phyloP scores from a whole-genome alignment of 208 protist genomes.

The Acanthamoeba sp. region DNA sequence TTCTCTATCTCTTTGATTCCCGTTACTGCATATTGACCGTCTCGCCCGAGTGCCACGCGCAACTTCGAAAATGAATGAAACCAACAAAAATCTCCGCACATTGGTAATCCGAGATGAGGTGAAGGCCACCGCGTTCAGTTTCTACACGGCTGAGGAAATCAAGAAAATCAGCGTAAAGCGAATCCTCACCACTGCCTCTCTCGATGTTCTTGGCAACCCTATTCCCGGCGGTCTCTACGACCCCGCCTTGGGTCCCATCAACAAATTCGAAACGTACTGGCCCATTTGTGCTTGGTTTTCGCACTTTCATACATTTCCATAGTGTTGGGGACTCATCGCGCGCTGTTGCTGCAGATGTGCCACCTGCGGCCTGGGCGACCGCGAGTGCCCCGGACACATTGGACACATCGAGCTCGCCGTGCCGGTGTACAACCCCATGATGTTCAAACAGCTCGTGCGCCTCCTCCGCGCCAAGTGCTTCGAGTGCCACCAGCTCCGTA shows the following conservation, averaged over 20 bases:
- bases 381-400: slow-evolving; percentile 93
- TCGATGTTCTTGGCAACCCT: slow-evolving; percentile 89
- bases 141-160: slow-evolving; percentile 89
- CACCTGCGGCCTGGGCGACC: slow-evolving; percentile 89
- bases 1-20: background rate
- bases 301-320: background rate
- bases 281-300: background rate
- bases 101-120: slow-evolving; percentile 81
- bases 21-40: no score
- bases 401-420: slow-evolving; percentile 94
- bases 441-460: slow-evolving; percentile 87
- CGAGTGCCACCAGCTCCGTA: slow-evolving; percentile 89
- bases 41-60: background rate
- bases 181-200: slow-evolving; percentile 86
- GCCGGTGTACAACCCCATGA: slow-evolving; percentile 93
- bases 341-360: slow-evolving; percentile 82
- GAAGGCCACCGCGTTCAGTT: slow-evolving; percentile 85
- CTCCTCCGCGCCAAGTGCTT: slow-evolving; percentile 91
- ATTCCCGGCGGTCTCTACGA: slow-evolving; percentile 92
- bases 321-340: background rate
- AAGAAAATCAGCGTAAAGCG: slow-evolving; percentile 86
- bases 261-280: slow-evolving; percentile 80
- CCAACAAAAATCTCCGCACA: slow-evolving; percentile 23
- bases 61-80: slow-evolving; percentile 46
- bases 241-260: slow-evolving; percentile 90